Percentiles rank a stretch among this genome's conserved stretches.
Evolutionary conservation across 1,284 basidiomycete genomes (phyloP).

Genomic region (Chondrostereum purpureum): DNA sequence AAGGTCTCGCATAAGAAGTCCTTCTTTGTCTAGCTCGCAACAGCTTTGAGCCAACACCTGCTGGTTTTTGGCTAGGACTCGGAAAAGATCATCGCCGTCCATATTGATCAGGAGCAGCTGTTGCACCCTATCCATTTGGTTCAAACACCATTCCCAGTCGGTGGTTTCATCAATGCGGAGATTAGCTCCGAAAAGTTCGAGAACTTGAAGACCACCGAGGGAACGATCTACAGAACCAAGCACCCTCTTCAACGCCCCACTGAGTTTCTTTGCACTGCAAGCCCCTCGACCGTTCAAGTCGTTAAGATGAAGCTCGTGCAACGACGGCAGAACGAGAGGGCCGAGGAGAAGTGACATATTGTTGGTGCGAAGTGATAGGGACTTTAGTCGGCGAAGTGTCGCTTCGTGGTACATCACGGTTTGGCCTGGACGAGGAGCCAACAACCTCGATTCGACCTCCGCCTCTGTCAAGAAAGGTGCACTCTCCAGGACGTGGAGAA

Average conservation of each 20-base stretch:
- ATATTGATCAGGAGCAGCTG: constrained; percentile 4
- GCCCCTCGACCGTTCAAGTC: constrained; percentile 12
- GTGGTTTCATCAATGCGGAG: neutral
- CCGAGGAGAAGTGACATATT: constrained; percentile 9
- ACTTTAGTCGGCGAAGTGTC: constrained; percentile 7
- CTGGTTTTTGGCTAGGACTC: neutral
- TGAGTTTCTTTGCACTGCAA: constrained; percentile 4
- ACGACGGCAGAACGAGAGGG: constrained; percentile 4
- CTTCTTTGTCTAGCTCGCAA: neutral
- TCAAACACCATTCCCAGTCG: constrained; percentile 8
- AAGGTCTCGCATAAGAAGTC: constrained; percentile 12
- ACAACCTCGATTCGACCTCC: constrained; percentile 12
- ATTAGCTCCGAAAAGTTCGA: constrained; percentile 5
- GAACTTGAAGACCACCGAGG: constrained; percentile 4
- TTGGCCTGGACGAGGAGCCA: neutral
- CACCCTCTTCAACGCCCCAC: constrained; percentile 2
- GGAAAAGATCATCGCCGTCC: constrained; percentile 2
- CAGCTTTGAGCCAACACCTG: neutral
- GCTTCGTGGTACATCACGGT: neutral
- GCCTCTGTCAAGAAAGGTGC: constrained; percentile 8
- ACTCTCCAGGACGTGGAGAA: constrained; percentile 9
- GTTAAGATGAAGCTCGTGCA: constrained; percentile 9
- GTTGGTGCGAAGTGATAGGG: constrained; percentile 11
- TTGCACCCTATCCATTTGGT: constrained; percentile 1
- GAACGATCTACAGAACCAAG: neutral